Percentiles rank a stretch among this genome's conserved stretches.
Conservation (phyloP, 441 rosid genomes). For the Manihot esculenta region DNA sequence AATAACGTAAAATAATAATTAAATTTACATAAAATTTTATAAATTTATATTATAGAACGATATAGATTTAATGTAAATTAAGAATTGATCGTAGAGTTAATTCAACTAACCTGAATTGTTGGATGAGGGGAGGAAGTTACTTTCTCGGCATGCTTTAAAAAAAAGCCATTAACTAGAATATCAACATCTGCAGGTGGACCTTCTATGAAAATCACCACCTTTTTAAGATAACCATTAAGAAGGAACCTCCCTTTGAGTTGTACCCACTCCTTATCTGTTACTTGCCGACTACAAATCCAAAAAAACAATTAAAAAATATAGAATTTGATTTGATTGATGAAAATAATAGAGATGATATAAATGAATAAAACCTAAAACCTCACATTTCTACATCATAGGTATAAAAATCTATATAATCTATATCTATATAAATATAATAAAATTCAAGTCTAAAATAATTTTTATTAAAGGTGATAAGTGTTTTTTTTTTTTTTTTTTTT, state of each 20-base stretch:
- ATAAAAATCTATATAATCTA: no score
- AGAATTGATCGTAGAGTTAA: no score
- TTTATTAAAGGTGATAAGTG: no score
- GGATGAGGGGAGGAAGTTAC: slow-evolving; percentile 63
- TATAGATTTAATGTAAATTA: no score
- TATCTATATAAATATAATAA: no score
- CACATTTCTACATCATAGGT: no score
- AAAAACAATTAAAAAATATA: not conserved
- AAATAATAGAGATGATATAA: not conserved
- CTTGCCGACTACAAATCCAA: slow-evolving; percentile 55
- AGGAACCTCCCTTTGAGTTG: slow-evolving; percentile 78
- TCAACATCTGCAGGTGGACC: slow-evolving; percentile 89
- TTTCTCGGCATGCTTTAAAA: slow-evolving; percentile 70
- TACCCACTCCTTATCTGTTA: slow-evolving; percentile 70
- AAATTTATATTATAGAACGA: no score
- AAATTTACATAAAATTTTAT: no score
- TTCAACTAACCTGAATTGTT: slow-evolving; percentile 53
- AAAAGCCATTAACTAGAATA: slow-evolving; percentile 66
- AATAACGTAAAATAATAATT: no score
- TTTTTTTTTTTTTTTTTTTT: no score
- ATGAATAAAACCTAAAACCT: no score
- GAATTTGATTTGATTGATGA: not conserved
- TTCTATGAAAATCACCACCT: slow-evolving; percentile 65
- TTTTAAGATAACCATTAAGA: slow-evolving; percentile 65
- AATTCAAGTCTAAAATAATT: no score